Base-by-base conservation (phyloP, 2,329 filamentous ascomycete genomes). In the Aspergillus versicolor region DNA sequence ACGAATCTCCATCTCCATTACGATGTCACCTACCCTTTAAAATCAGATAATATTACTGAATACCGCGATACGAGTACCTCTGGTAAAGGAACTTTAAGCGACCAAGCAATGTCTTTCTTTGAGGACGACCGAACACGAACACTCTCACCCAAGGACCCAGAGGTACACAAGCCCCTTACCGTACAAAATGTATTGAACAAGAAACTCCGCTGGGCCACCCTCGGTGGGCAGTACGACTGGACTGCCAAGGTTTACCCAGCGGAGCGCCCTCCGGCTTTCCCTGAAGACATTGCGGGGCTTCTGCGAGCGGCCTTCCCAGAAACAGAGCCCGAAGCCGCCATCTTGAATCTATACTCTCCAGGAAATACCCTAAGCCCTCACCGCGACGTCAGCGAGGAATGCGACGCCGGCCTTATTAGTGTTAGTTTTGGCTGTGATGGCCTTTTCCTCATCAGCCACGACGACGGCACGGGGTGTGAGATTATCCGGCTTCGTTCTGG, bases 201-300 rank as follows among this genome's bases (percentile, higher is more conserved):
- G 61, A 92, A 90, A 60, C 82, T 97, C 22, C 91, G 93, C 64
- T 99, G 94, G 94, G 84, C 95, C 42, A 97, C 93, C 0, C 83
- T 99, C 3, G 94, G 94, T 49, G 93, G 92, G 0, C 94, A 97
- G 73, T 97, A 97, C 73, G 90, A 97, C 77, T 97, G 93, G 94
- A 95, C 92, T 0, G 84, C 85, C 56, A 92, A 96, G 63, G 77
- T 84, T 12, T 97, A 97, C 69, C 92, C 92, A 0, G 72, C 79
- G 9, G 80, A 82, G n/a, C 59, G 72, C 3, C 87, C 89, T 1
- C 91, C 91, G 0, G 67, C 77, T 0, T 97, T 97, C 65, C 92
- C 93, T 0, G 41, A 71, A 1, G 91, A 96, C 68, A 82, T 95
- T 48, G 85, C 85, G 4, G 72, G 70, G 1, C 82, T 96, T 7